A percentile compares a stretch with the other conserved stretches of the same genome.
Evolutionary conservation across 768 basidiomycete genomes (phyloP).

Genomic region (Boletus subcaerulescens): DNA sequence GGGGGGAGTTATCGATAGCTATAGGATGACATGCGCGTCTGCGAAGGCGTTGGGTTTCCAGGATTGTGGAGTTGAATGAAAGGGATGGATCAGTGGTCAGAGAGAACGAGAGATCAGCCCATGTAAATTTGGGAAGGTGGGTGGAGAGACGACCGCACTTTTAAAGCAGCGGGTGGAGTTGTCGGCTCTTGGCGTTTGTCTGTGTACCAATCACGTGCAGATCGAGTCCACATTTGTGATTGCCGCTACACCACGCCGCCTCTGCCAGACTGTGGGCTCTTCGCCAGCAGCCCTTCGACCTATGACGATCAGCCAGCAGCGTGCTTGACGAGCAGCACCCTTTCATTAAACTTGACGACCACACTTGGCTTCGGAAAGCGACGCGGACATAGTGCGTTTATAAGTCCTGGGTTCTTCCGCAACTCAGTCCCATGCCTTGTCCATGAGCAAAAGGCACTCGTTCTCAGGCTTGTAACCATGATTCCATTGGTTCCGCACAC

Average conservation of each 20-base stretch:
- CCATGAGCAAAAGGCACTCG: too few species aligned
- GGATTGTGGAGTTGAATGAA: constrained; percentile 4
- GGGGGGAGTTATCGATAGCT: constrained; percentile 12
- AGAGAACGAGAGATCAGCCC: constrained; percentile 13
- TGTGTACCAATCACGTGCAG: constrained; percentile 9
- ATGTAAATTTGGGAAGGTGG: background rate
- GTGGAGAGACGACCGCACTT: background rate
- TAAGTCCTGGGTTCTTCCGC: background rate
- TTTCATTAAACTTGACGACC: too few species aligned
- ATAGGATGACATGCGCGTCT: constrained; percentile 24
- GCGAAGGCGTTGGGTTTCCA: constrained; percentile 20
- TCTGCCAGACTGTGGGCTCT: too few species aligned
- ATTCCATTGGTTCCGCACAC: too few species aligned
- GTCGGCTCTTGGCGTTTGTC: constrained; percentile 2
- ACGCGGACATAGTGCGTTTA: constrained; percentile 18
- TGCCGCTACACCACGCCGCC: background rate
- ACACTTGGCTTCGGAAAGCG: too few species aligned
- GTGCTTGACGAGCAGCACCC: too few species aligned
- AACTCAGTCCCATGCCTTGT: background rate
- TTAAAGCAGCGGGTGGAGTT: constrained; percentile 3
- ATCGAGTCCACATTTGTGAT: background rate
- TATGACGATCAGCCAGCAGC: too few species aligned
- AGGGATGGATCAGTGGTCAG: background rate
- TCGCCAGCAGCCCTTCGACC: too few species aligned
- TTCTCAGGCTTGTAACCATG: too few species aligned